Percentiles rank a stretch among this genome's conserved stretches.
These are phyloP conservation scores for Cordyceps militaris DNA, from an alignment of 2,329 filamentous ascomycete genomes.

Conservation along the genomic window DNA sequence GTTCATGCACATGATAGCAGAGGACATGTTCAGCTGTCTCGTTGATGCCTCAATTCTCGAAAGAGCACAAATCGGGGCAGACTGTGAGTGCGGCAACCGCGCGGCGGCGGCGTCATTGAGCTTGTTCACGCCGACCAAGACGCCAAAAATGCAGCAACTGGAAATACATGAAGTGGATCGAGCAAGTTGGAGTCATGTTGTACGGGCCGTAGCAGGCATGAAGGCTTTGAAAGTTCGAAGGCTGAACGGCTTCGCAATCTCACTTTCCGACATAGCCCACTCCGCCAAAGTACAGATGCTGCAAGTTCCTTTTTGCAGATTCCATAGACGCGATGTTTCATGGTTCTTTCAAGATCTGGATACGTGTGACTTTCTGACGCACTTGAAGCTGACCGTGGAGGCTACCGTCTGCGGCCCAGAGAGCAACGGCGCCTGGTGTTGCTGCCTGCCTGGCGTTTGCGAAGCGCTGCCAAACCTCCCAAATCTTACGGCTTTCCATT, in stretches of 20 bases:
- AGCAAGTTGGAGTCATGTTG: background rate
- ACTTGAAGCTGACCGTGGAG: background rate
- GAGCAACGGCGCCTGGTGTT: background rate
- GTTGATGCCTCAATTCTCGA: background rate
- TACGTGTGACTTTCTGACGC: background rate
- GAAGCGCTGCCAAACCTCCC: background rate
- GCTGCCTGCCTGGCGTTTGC: background rate
- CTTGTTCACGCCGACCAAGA: background rate
- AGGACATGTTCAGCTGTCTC: background rate
- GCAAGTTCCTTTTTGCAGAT: background rate
- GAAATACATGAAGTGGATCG: background rate
- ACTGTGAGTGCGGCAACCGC: background rate
- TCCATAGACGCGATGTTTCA: background rate
- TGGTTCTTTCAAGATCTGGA: background rate
- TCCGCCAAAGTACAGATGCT: background rate
- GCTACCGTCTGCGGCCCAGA: background rate
- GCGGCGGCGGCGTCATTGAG: background rate
- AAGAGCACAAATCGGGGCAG: background rate
- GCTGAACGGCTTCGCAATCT: background rate
- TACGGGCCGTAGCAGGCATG: background rate
- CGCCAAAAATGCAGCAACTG: background rate
- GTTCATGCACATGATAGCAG: background rate
- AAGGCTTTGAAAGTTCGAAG: background rate
- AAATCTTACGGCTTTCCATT: background rate
- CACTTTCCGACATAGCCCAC: background rate